A percentile compares a stretch with the other conserved stretches of the same genome.
phyloP scores from a whole-genome alignment of 345 rosid species.

The Linum tenue region DNA sequence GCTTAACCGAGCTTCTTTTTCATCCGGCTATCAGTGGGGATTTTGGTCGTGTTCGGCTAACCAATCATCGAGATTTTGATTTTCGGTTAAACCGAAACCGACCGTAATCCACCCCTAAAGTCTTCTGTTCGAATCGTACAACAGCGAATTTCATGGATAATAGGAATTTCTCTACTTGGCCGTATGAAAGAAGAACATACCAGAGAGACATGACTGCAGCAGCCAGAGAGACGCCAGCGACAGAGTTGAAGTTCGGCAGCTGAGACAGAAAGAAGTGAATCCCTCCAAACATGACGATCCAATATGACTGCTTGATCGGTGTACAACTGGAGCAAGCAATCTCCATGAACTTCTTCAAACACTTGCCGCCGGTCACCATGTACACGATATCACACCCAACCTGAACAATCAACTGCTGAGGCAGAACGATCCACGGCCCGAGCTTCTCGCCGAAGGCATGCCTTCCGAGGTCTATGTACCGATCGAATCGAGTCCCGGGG shows the following conservation, averaged over 20 bases:
- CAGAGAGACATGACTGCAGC: conserved; percentile 82
- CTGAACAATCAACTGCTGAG: conserved; percentile 66
- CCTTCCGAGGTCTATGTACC: conserved; percentile 76
- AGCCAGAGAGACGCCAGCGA: conserved; percentile 46
- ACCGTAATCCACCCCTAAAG: too few relatives aligned
- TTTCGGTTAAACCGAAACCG: too few relatives aligned
- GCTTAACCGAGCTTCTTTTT: too few relatives aligned
- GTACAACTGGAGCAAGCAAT: conserved; percentile 41
- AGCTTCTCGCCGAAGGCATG: conserved; percentile 72
- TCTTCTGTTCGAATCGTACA: too few relatives aligned
- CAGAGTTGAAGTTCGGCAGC: conserved; percentile 72
- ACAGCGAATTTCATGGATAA: too few relatives aligned
- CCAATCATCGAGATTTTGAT: too few relatives aligned
- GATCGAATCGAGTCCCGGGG: conserved; percentile 63
- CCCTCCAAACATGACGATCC: conserved; percentile 65
- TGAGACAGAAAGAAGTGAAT: conserved; percentile 62
- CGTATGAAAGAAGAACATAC: conserved; percentile 11
- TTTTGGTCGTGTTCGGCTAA: too few relatives aligned
- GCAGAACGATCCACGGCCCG: conserved; percentile 72
- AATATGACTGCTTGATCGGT: conserved; percentile 40
- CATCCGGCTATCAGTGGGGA: too few relatives aligned
- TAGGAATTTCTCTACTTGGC: too few relatives aligned
- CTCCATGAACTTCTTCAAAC: conserved; percentile 59
- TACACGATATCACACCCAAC: conserved; percentile 58
- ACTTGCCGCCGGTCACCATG: conserved; percentile 83